A percentile compares a stretch with the other conserved stretches of the same genome.
These are phyloP conservation scores for Aspergillus versicolor DNA, from an alignment of 2,329 filamentous ascomycete genomes.

Conservation along the genomic window DNA sequence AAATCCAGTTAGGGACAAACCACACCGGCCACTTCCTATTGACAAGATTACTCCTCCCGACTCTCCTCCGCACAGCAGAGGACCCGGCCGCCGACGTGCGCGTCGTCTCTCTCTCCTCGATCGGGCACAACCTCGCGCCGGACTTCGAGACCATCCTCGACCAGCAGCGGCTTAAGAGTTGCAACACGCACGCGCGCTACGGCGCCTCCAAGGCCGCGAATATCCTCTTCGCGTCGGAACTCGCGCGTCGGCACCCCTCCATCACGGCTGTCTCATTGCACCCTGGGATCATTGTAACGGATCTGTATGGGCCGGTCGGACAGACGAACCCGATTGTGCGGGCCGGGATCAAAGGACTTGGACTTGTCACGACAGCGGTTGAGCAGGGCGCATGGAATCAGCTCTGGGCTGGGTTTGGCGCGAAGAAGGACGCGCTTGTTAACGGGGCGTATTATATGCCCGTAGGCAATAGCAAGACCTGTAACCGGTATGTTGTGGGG, in stretches of 20 bases:
- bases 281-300: slow-evolving; percentile 44
- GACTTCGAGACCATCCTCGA: slow-evolving; percentile 29
- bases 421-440: slow-evolving; percentile 22
- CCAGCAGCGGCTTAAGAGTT: slow-evolving; percentile 28
- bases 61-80: slow-evolving; percentile 4
- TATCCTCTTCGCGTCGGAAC: slow-evolving; percentile 45
- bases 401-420: slow-evolving; percentile 32
- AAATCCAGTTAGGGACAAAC: slow-evolving; percentile 42
- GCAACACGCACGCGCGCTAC: slow-evolving; percentile 40
- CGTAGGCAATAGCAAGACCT: slow-evolving; percentile 25
- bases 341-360: slow-evolving; percentile 14
- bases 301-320: slow-evolving; percentile 26
- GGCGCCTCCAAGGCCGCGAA: slow-evolving; percentile 49
- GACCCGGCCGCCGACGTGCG: slow-evolving; percentile 3
- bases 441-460: slow-evolving; percentile 33
- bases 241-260: slow-evolving; percentile 38
- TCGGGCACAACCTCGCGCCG: slow-evolving; percentile 8
- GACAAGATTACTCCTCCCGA: slow-evolving; percentile 17
- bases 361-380: slow-evolving; percentile 21
- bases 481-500: slow-evolving; percentile 26
- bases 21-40: slow-evolving; percentile 40
- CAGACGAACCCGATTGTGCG: slow-evolving; percentile 8
- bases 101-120: slow-evolving; percentile 9
- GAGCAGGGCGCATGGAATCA: slow-evolving; percentile 25
- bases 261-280: slow-evolving; percentile 45